Evolutionary conservation across 768 basidiomycete species (phyloP).

Genomic region (Artomyces pyxidatus): DNA sequence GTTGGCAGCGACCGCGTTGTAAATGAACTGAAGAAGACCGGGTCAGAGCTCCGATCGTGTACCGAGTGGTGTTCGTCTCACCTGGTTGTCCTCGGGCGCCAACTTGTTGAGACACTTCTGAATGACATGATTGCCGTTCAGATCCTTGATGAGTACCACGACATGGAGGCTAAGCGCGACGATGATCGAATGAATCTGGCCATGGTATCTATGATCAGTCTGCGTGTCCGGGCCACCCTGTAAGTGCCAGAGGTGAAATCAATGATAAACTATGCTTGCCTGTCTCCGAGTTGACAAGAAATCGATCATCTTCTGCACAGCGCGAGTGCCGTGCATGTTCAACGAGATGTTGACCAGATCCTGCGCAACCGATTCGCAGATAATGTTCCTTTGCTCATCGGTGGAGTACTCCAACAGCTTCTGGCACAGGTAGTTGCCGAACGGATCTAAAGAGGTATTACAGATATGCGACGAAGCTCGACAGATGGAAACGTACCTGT

Average conservation of each 20-base stretch:
- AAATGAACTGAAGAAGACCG: constrained; percentile 68
- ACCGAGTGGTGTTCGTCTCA: constrained; percentile 21
- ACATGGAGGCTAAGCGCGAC: constrained; percentile 95
- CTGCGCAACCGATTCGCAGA: constrained; percentile 95
- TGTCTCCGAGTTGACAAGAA: constrained; percentile 92
- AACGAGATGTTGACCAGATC: constrained; percentile 96
- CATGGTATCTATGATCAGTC: constrained; percentile 77
- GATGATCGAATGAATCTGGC: constrained; percentile 95
- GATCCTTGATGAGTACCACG: constrained; percentile 97
- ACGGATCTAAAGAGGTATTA: constrained; percentile 61
- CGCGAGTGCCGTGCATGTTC: constrained; percentile 99
- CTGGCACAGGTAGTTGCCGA: constrained; percentile 98
- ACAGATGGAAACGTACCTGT: constrained; percentile 49
- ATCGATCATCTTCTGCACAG: constrained; percentile 99
- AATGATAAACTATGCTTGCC: constrained; percentile 44
- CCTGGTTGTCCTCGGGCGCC: constrained; percentile 97
- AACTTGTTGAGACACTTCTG: constrained; percentile 99
- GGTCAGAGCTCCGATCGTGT: not conserved
- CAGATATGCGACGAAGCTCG: constrained; percentile 2
- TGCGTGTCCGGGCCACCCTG: constrained; percentile 35
- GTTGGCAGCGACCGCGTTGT: constrained; percentile 97
- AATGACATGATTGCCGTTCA: constrained; percentile 96
- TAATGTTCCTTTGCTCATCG: constrained; percentile 93
- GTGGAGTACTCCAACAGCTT: constrained; percentile 95
- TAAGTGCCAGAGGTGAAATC: constrained; percentile 42